Conservation (phyloP, 2,329 filamentous ascomycete species). For the Plectosphaerella cucumerina region DNA sequence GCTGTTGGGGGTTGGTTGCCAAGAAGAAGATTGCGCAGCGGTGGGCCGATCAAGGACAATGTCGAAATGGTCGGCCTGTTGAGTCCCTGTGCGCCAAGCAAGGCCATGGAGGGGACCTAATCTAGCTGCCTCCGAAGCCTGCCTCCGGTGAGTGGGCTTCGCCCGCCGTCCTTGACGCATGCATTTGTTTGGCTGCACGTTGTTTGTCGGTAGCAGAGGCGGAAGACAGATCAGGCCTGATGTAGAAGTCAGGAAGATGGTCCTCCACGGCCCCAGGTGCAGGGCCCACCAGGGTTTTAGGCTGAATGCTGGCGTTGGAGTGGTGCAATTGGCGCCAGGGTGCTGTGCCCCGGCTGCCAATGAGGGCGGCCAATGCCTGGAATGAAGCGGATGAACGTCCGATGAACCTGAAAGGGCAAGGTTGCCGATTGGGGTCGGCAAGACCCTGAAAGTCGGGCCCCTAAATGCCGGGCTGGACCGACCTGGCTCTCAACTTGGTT, state of each 20-base stretch:
- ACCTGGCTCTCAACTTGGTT: too few species aligned
- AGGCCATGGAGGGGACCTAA: not conserved
- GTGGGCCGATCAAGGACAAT: not conserved
- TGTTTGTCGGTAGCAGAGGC: not conserved
- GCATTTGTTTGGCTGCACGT: not conserved
- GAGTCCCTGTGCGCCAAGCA: not conserved
- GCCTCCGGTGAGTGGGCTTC: not conserved
- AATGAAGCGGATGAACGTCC: not conserved
- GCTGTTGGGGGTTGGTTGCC: not conserved
- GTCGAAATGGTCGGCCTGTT: too few species aligned
- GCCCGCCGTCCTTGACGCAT: too few species aligned
- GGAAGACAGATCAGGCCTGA: not conserved
- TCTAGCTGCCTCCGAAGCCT: not conserved
- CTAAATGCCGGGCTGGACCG: too few species aligned
- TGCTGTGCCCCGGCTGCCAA: not conserved
- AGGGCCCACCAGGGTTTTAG: not conserved
- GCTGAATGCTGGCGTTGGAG: not conserved
- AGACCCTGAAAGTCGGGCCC: not conserved
- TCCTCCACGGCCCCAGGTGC: not conserved
- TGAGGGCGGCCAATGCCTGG: not conserved
- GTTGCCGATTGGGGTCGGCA: not conserved
- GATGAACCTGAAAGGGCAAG: not conserved
- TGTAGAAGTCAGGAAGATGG: conserved; percentile 1
- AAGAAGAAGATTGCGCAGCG: not conserved
- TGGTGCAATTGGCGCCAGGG: not conserved